Evolutionary conservation across 139 green algal genomes (phyloP).

Genomic region (Yamagishiella unicocca): DNA sequence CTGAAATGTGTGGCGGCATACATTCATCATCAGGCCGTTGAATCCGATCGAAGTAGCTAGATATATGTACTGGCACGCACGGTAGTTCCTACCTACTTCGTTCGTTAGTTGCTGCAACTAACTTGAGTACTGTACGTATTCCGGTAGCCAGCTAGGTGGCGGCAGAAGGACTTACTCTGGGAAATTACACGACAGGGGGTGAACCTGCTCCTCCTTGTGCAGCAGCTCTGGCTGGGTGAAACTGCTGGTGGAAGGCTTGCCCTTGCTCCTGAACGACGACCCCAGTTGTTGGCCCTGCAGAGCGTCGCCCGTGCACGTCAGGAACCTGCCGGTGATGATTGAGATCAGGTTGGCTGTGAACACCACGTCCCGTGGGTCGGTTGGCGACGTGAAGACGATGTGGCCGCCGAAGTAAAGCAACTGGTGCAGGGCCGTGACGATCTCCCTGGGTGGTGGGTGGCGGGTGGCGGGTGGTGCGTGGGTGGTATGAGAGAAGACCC

Average conservation of each 20-base stretch:
- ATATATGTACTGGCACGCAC: no score
- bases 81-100: no score
- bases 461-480: no score
- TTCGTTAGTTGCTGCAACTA: no score
- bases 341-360: background rate
- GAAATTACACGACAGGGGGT: conserved; percentile 19
- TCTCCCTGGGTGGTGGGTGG: background rate
- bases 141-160: no score
- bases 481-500: no score
- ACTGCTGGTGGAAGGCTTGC: background rate
- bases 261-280: background rate
- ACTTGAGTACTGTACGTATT: no score
- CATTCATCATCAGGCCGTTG: no score
- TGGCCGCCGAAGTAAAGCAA: background rate
- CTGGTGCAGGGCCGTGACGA: background rate
- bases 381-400: background rate
- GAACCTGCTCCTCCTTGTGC: background rate
- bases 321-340: background rate
- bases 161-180: background rate
- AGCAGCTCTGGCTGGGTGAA: background rate
- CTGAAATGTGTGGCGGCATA: no score
- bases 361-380: background rate
- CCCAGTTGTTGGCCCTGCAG: background rate
- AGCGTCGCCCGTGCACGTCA: background rate
- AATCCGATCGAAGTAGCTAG: no score